Evolutionary conservation across 257 asterid genomes (phyloP), one percentile per base, ranked within the genome.

Genomic region (Capsicum baccatum): DNA sequence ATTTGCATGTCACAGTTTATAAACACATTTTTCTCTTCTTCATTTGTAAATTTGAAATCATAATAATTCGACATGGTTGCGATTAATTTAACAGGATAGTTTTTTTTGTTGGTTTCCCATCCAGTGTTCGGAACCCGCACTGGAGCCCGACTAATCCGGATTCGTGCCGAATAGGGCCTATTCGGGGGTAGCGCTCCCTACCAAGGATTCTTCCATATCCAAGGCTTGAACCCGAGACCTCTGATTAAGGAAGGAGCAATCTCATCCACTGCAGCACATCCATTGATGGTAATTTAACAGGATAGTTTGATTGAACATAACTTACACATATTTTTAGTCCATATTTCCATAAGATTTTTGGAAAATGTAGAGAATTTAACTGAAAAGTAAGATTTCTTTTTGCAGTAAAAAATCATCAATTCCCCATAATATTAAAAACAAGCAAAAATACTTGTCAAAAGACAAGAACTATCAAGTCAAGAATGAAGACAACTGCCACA

Each of bases 391-490:
- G 2, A 50, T 74, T 47, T 74, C 14, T 74, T 74, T 50, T 10
- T 48, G 12, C 81, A 50, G 62, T 15, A 39, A 37, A 68, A 68
- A 8, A 13, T 50, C 47, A 50, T 74, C 21, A 50, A 26, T 50
- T 74, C 19, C 81, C 81, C 62, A 74, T 67, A 14, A n/a, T n/a
- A 71, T 47, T 10, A 47, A 47, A 48, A 47, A 11, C 13, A 52
- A 9, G 2, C 33, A 44, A 4, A 35, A 67, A 10, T 10, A 73
- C 11, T 11, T 19, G 59, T 48, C 59, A 73, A 66, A 74, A 74
- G 13, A 74, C 47, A 74, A 74, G 13, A 50, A 21, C 81, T 13
- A 74, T 74, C 81, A 21, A 50, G 47, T 50, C 81, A 50, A 50
- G 58, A 47, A 67, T 67, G 21, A 6, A 67, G 21, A 67, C 21